A percentile compares a stretch with the other conserved stretches of the same genome.
Conservation (phyloP, 257 asterid genomes). For the Fraxinus excelsior region DNA sequence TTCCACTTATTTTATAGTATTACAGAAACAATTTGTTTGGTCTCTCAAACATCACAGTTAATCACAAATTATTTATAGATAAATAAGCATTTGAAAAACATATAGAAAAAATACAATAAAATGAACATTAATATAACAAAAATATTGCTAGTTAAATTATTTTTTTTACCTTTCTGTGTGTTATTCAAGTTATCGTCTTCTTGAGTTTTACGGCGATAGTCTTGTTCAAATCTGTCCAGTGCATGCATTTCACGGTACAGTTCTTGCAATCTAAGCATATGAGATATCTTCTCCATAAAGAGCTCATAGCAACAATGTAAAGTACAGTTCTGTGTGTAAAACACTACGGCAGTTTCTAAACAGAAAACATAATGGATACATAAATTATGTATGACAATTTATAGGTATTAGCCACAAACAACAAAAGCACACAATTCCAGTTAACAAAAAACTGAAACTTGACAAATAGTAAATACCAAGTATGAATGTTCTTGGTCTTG, state of each 20-base stretch:
- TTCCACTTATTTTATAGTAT: neutral
- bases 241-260: conserved; percentile 95
- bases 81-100: neutral
- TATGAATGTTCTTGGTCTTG: neutral
- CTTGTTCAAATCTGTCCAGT: conserved; percentile 92
- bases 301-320: conserved; percentile 12
- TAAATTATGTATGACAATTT: neutral
- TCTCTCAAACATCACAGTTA: neutral
- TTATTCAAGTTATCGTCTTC: conserved; percentile 72
- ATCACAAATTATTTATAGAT: neutral
- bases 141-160: neutral
- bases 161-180: conserved; percentile 66
- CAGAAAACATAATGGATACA: neutral
- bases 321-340: neutral
- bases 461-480: neutral
- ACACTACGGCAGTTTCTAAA: neutral
- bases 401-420: neutral
- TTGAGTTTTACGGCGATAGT: conserved; percentile 78
- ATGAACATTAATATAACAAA: neutral
- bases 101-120: no score
- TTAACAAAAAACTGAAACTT: neutral
- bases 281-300: conserved; percentile 22
- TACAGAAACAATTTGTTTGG: neutral
- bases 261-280: conserved; percentile 59
- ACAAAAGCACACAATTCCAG: neutral